Conservation (phyloP, 192 early-diverging fungal species). For the Helicostylum pulchrum region DNA sequence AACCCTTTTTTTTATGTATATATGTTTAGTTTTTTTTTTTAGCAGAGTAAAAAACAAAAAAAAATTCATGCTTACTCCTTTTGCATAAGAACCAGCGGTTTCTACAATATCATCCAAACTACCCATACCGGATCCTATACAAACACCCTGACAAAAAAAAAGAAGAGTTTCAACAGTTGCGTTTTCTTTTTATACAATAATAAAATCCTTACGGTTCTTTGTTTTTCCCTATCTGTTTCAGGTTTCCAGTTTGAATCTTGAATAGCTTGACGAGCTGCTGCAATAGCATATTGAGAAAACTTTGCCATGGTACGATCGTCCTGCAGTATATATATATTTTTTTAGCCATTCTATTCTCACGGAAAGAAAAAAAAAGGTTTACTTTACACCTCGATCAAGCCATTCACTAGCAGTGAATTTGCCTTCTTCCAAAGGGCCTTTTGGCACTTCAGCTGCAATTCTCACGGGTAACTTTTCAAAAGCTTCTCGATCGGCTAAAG, state of each 20-base stretch:
- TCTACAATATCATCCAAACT: conserved; percentile 79
- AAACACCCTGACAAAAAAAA: conserved; percentile 68
- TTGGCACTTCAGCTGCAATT: conserved; percentile 70
- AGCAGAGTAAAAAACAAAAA: too few species aligned
- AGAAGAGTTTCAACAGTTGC: neutral
- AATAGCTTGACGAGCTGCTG: conserved; percentile 82
- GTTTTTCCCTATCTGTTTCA: conserved; percentile 49
- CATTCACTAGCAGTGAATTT: conserved; percentile 71
- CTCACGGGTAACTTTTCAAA: conserved; percentile 71
- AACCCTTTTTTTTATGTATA: conserved; percentile 48
- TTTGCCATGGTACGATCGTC: conserved; percentile 73
- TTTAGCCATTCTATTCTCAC: neutral
- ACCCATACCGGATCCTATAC: conserved; percentile 93
- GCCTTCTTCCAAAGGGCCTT: conserved; percentile 48
- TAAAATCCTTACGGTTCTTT: conserved; percentile 53
- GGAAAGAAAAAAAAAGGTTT: neutral
- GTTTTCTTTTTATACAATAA: neutral
- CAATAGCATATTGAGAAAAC: conserved; percentile 87
- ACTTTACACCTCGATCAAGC: conserved; percentile 67
- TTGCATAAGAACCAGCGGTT: conserved; percentile 50
- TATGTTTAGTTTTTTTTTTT: neutral
- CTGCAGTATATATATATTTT: conserved; percentile 34
- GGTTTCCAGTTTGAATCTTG: conserved; percentile 75
- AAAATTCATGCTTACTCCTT: conserved; percentile 41
- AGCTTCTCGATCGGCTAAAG: conserved; percentile 45